These are phyloP conservation scores for Tylopilus cervinicoccineus DNA, from an alignment of 768 basidiomycete species.

Conservation along the genomic window DNA sequence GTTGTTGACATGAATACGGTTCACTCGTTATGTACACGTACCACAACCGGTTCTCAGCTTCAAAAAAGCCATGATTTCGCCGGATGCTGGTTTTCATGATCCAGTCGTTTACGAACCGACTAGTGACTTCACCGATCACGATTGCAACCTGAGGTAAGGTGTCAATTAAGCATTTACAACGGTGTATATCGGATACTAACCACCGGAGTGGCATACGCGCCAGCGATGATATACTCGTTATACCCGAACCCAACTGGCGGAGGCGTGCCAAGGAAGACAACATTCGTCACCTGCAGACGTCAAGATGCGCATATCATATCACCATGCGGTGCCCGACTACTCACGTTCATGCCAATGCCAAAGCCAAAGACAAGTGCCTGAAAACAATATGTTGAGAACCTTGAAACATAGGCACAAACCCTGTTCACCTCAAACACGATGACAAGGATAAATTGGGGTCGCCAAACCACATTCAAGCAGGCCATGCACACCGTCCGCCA, in stretches of 20 bases:
- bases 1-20: background rate
- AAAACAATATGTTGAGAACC: background rate
- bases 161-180: background rate
- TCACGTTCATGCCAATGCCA: constrained; percentile 42
- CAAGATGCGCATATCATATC: background rate
- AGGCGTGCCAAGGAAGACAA: constrained; percentile 48
- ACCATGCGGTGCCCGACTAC: background rate
- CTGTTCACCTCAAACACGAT: constrained; percentile 36
- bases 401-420: background rate
- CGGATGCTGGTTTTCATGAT: constrained; percentile 42
- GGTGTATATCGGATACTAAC: constrained; percentile 20
- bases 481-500: constrained; percentile 35
- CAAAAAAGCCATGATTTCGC: constrained; percentile 48
- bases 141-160: constrained; percentile 37
- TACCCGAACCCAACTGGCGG: constrained; percentile 47
- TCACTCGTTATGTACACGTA: constrained; percentile 9
- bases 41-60: constrained; percentile 47
- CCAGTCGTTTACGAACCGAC: constrained; percentile 49
- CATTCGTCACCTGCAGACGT: constrained; percentile 45
- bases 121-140: constrained; percentile 48
- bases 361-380: constrained; percentile 48
- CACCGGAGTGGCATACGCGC: constrained; percentile 44
- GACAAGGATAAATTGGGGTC: constrained; percentile 44
- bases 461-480: constrained; percentile 41
- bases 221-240: constrained; percentile 37